Evolutionary conservation across 305 asterid genomes (phyloP), one percentile per base, ranked within the genome.

Genomic region (Fraxinus nigra): DNA sequence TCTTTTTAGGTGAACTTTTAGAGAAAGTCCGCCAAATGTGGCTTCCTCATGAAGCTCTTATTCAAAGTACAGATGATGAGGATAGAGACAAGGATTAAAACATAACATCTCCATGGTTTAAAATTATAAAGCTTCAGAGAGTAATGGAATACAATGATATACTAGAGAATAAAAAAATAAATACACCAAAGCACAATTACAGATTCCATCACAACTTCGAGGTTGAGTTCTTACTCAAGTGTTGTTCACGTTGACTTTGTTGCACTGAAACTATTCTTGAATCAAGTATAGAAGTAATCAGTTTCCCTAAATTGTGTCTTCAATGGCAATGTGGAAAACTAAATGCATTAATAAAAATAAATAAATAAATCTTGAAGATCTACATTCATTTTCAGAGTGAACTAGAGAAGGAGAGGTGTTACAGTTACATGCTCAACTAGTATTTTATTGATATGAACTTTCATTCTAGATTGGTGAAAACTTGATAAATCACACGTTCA

Each of bases 401-500:
- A 14, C 32, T 32, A 76, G 38, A 43, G 34, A 75, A 75, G 51
- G 24, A 54, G 48, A 75, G 35, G 30, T 76, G 24, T 73, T n/a
- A 78, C 34, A 77, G 78, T 43, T 30, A 78, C 46, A 26, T 18
- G 33, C 26, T 81, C 72, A 38, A 84, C 69, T 46, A 37, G 59
- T 72, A 72, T 76, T 72, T 67, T 63, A 28, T 22, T 51, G 40
- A 73, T 67, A 11, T 24, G 74, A 77, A 75, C 37, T 82, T 67
- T 28, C 54, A 69, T 69, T 76, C 72, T 14, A 76, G 10, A 54
- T 48, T 78, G 14, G 65, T 67, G 18, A 14, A 76, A 82, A 35
- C 40, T 26, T 63, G 65, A 54, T 7, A 51, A 67, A 40, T 79
- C 82, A 65, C 72, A 72, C 54, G 79, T 77, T 73, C 63, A 46